A percentile compares a stretch with the other conserved stretches of the same genome.
phyloP scores from a whole-genome alignment of 106 monocot species.

The Phalaenopsis aphrodite region DNA sequence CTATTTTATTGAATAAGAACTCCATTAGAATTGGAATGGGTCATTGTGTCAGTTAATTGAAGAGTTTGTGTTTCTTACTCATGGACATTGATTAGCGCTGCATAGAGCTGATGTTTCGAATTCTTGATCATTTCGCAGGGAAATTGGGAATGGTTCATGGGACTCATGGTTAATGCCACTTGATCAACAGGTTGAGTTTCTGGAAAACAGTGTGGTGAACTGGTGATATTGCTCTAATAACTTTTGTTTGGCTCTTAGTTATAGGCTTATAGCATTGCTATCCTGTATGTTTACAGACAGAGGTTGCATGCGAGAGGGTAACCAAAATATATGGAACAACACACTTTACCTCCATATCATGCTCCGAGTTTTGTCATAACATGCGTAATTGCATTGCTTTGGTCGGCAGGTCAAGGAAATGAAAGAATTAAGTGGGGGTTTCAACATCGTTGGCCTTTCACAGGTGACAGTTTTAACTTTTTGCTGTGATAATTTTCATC shows the following conservation, averaged over 20 bases:
- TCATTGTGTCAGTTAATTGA: too few relatives aligned
- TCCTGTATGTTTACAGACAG: constrained; percentile 35
- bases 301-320: constrained; percentile 63
- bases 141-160: constrained; percentile 68
- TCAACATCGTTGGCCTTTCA: constrained; percentile 86
- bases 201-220: too few relatives aligned
- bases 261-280: constrained; percentile 2
- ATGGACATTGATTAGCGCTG: too few relatives aligned
- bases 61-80: too few relatives aligned
- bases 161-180: constrained; percentile 81
- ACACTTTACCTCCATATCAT: neutral
- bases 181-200: constrained; percentile 43
- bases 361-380: neutral
- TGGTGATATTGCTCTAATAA: too few relatives aligned
- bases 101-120: too few relatives aligned
- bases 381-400: neutral
- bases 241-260: neutral
- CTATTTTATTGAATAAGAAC: too few relatives aligned
- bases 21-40: too few relatives aligned
- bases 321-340: neutral
- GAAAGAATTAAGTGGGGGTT: constrained; percentile 59
- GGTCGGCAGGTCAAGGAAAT: constrained; percentile 62
- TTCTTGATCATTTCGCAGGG: constrained; percentile 19
- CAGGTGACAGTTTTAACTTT: constrained; percentile 33
- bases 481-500: too few relatives aligned